phyloP scores from a whole-genome alignment of 352 stramenopile species.

The Blastocystis sp. region DNA sequence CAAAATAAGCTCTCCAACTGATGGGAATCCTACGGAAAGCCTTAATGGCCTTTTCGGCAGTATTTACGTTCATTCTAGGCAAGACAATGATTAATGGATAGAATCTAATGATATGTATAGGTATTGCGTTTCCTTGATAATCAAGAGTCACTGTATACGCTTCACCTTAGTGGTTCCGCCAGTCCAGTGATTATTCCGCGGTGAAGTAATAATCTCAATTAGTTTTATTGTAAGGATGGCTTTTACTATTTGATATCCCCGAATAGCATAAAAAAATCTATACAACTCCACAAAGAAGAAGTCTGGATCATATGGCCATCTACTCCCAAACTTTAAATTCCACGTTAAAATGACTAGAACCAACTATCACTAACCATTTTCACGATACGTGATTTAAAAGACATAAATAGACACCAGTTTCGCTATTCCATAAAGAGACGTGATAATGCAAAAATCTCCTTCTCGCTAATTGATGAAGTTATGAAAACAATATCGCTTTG shows the following conservation, averaged over 20 bases:
- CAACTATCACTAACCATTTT: too few species aligned
- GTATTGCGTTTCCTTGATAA: neutral
- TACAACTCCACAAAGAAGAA: too few species aligned
- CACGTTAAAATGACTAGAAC: too few species aligned
- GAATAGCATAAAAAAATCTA: too few species aligned
- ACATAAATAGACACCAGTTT: too few species aligned
- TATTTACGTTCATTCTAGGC: conserved; percentile 30
- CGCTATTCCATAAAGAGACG: too few species aligned
- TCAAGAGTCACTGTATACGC: neutral
- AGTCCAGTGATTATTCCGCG: neutral
- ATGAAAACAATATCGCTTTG: conserved; percentile 37
- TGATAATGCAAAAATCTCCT: too few species aligned
- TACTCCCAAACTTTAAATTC: too few species aligned
- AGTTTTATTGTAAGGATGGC: too few species aligned
- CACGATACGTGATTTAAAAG: too few species aligned
- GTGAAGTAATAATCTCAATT: neutral
- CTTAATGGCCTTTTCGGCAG: conserved; percentile 65
- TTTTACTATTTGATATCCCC: too few species aligned
- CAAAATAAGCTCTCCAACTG: neutral
- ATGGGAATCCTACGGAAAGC: conserved; percentile 44
- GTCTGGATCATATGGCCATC: too few species aligned
- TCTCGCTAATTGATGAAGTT: neutral
- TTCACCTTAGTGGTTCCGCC: neutral
- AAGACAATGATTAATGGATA: neutral
- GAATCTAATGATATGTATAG: neutral